Conservation (phyloP, 805 yeast genomes). For the Candida caryicola region DNA sequence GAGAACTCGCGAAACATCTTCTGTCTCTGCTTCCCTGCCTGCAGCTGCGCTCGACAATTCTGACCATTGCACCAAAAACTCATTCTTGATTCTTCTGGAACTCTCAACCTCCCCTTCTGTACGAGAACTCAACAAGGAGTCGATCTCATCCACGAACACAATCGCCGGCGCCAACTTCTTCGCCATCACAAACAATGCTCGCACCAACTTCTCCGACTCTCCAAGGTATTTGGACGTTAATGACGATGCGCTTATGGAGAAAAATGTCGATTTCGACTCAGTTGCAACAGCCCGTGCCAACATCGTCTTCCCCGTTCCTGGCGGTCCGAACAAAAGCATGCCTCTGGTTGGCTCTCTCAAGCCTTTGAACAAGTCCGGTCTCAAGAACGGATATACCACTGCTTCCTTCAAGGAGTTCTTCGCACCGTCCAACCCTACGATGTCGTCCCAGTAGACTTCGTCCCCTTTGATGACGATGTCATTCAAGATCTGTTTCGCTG, state of each 20-base stretch:
- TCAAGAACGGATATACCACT: slow-evolving; percentile 89
- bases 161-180: slow-evolving; percentile 86
- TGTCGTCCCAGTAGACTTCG: slow-evolving; percentile 91
- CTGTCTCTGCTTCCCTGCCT: slow-evolving; percentile 56
- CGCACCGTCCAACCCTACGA: slow-evolving; percentile 89
- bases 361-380: slow-evolving; percentile 91
- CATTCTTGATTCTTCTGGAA: slow-evolving; percentile 85
- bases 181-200: slow-evolving; percentile 84
- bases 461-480: slow-evolving; percentile 90
- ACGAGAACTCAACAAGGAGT: slow-evolving; percentile 79
- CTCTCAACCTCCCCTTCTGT: slow-evolving; percentile 81
- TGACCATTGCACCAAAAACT: slow-evolving; percentile 92
- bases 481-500: slow-evolving; percentile 81
- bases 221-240: slow-evolving; percentile 86
- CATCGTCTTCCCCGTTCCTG: slow-evolving; percentile 99
- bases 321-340: slow-evolving; percentile 95
- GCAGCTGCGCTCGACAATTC: slow-evolving; percentile 83
- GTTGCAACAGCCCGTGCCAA: slow-evolving; percentile 95
- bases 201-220: slow-evolving; percentile 88
- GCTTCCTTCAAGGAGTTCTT: slow-evolving; percentile 88
- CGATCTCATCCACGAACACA: slow-evolving; percentile 94
- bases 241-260: slow-evolving; percentile 86
- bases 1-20: slow-evolving; percentile 59
- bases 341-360: slow-evolving; percentile 93
- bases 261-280: slow-evolving; percentile 89